Evolutionary conservation across 768 basidiomycete species (phyloP).

Genomic region (Pholiota conissans): DNA sequence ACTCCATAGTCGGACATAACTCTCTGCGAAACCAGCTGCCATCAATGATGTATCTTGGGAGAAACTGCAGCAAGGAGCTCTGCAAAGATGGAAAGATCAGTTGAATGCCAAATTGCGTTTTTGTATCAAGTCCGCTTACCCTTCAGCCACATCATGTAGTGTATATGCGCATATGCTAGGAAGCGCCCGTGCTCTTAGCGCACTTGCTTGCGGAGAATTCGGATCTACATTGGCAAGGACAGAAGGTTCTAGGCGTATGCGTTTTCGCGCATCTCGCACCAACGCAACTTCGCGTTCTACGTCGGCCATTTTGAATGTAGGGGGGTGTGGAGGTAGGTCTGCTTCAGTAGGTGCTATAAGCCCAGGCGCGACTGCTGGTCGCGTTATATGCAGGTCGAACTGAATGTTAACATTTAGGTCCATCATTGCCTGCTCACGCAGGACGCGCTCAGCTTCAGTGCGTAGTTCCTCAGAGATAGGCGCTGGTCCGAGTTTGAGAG

Average conservation of each 20-base stretch:
- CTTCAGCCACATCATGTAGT: constrained; percentile 91
- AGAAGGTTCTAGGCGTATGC: constrained; percentile 87
- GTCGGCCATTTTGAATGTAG: constrained; percentile 81
- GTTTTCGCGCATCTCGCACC: constrained; percentile 87
- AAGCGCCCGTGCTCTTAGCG: constrained; percentile 63
- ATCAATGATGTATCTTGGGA: constrained; percentile 89
- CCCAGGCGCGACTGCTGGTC: constrained; percentile 52
- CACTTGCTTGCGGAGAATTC: constrained; percentile 56
- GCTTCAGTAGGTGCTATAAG: constrained; percentile 61
- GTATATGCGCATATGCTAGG: constrained; percentile 97
- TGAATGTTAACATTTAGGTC: constrained; percentile 68
- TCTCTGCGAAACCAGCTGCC: constrained; percentile 95
- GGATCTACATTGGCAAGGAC: constrained; percentile 55
- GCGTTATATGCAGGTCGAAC: constrained; percentile 59
- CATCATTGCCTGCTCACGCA: constrained; percentile 80
- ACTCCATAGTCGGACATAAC: constrained; percentile 93
- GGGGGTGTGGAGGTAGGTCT: constrained; percentile 81
- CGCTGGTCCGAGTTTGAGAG: constrained; percentile 83
- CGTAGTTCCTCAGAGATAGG: constrained; percentile 81
- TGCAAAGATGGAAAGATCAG: constrained; percentile 27
- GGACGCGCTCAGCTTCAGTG: constrained; percentile 73
- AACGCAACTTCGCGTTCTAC: constrained; percentile 88
- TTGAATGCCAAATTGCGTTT: too few species aligned
- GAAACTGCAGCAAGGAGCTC: constrained; percentile 84
- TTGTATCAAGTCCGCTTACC: constrained; percentile 48